Base-by-base conservation (phyloP, 106 monocot species). In the Xerophyta viscosa region DNA sequence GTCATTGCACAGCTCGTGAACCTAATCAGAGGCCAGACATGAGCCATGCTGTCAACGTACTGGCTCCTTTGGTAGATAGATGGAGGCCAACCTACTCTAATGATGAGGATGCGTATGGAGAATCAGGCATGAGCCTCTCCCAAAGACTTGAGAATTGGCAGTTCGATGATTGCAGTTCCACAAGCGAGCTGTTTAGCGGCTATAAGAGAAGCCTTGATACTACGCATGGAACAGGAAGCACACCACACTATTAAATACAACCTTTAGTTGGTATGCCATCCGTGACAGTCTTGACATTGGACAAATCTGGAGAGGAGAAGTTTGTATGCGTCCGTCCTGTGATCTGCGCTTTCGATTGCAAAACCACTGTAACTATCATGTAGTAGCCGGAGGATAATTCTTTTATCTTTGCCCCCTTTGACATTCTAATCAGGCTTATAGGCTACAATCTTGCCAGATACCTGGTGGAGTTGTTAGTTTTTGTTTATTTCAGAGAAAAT, bases 1-100 rank as follows among this genome's bases (percentile, higher is more conserved):
- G 67, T 7, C 81, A 88, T n/a, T 96, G 94, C 75, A 85, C 94
- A 13, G 57, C 70, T n/a, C 77, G 88, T 0, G 94, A 96, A 31
- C 71, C 75, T 14, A 46, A 50, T 33, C 80, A 81, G 19, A 69
- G 94, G 48, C 94, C 94, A 25, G 84, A 85, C 36, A 96, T 96
- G 88, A 67, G 88, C 29, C 75, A 96, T 49, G 88, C 79, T 8
- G 94, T 96, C 37, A 88, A 84, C 29, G 61, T 79, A 28, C 27
- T 96, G 10, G 58, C 78, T 33, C 75, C 84, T 0, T 52, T 96
- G 24, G 72, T 89, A 20, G 88, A 81, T 17, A 74, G 67, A 50
- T 96, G 94, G 94, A 73, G 65, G 46, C 94, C 92, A 7, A 64
- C 44, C 46, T 56, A 20, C 46, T 51, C n/a, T 18, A 25, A 48